A percentile compares a stretch with the other conserved stretches of the same genome.
Evolutionary conservation across 352 stramenopile genomes (phyloP).

Genomic region (Phytophthora rubi): DNA sequence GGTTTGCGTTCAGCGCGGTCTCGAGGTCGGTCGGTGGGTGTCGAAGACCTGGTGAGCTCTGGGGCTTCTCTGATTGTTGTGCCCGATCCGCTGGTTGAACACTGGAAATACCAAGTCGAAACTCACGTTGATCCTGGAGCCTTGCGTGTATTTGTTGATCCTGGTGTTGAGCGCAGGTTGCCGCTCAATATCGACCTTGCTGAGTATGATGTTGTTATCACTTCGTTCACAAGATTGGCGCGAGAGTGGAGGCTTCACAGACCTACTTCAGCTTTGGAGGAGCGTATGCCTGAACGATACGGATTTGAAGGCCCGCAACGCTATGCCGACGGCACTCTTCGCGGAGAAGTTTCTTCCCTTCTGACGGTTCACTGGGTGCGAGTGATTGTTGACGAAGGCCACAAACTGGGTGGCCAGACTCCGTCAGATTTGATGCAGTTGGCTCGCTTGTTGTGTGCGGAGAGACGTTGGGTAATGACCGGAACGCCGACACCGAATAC

Average conservation of each 20-base stretch:
- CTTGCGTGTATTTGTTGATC: constrained; percentile 57
- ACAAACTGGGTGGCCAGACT: constrained; percentile 88
- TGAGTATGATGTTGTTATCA: constrained; percentile 76
- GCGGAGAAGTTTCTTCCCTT: constrained; percentile 62
- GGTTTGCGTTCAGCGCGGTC: constrained; percentile 49
- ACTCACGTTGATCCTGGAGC: constrained; percentile 46
- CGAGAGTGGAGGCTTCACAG: constrained; percentile 72
- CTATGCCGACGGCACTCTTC: constrained; percentile 66
- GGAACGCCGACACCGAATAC: constrained; percentile 95
- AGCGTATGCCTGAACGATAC: constrained; percentile 68
- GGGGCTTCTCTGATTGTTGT: constrained; percentile 73
- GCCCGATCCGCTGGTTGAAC: constrained; percentile 72
- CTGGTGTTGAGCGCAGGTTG: constrained; percentile 40
- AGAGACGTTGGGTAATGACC: constrained; percentile 97
- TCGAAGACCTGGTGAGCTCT: constrained; percentile 54
- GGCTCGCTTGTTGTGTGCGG: constrained; percentile 77
- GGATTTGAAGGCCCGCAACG: constrained; percentile 63
- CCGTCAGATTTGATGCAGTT: constrained; percentile 81
- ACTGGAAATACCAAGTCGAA: constrained; percentile 83
- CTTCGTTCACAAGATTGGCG: constrained; percentile 66
- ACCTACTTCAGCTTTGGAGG: constrained; percentile 66
- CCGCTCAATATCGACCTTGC: constrained; percentile 55
- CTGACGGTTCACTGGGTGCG: constrained; percentile 84
- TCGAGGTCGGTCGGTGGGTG: constrained; percentile 52
- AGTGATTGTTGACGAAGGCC: constrained; percentile 96